phyloP scores from a whole-genome alignment of 2,329 filamentous ascomycete genomes.

The Clonostachys chloroleuca region DNA sequence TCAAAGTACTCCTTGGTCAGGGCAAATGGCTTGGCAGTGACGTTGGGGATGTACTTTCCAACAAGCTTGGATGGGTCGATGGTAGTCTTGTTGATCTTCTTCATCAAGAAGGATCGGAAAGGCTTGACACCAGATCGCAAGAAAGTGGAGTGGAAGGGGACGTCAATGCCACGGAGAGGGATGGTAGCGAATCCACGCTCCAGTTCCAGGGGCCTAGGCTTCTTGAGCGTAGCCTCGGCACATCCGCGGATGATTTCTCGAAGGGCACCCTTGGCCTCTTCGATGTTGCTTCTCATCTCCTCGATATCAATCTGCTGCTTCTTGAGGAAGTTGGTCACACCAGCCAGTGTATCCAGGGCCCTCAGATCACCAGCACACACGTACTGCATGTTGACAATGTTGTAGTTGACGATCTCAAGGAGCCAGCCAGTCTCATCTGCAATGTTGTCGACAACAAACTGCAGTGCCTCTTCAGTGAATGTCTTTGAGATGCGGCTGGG shows the following conservation, averaged over 20 bases:
- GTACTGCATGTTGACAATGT: conserved; percentile 73
- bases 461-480: conserved; percentile 95
- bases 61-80: conserved; percentile 96
- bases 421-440: conserved; percentile 92
- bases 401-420: conserved; percentile 98
- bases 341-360: conserved; percentile 67
- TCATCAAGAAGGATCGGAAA: conserved; percentile 95
- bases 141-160: conserved; percentile 99
- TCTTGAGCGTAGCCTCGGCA: conserved; percentile 80
- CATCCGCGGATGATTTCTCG: conserved; percentile 88
- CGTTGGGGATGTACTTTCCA: conserved; percentile 99
- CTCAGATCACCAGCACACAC: conserved; percentile 68
- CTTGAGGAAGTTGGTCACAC: conserved; percentile 93
- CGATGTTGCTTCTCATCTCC: conserved; percentile 81
- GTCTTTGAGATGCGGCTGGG: conserved; percentile 97
- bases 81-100: conserved; percentile 99
- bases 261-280: conserved; percentile 87
- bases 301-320: conserved; percentile 97
- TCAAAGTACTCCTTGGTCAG: conserved; percentile 99
- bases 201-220: conserved; percentile 83
- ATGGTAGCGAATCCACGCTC: conserved; percentile 97
- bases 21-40: conserved; percentile 92
- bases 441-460: conserved; percentile 96
- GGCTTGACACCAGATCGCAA: conserved; percentile 97
- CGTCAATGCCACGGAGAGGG: conserved; percentile 93